These are phyloP conservation scores for Alopecurus myosuroides DNA, from an alignment of 176 grass and related monocot genomes.

Conservation along the genomic window DNA sequence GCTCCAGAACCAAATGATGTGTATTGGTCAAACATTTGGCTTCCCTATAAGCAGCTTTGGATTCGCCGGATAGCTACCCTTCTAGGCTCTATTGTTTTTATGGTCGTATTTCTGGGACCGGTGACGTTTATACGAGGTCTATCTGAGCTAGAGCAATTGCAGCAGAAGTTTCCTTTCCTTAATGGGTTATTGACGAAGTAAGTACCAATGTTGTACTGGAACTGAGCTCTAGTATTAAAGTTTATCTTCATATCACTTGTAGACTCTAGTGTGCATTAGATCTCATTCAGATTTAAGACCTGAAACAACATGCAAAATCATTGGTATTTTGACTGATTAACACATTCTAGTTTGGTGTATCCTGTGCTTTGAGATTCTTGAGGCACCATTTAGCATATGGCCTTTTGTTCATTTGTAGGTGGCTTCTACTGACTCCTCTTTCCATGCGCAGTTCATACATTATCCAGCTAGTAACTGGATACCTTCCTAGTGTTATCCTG, in stretches of 20 bases:
- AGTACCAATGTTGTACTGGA: slow-evolving; percentile 12
- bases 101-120: neutral
- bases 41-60: slow-evolving; percentile 79
- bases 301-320: neutral
- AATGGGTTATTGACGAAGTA: slow-evolving; percentile 70
- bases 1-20: slow-evolving; percentile 90
- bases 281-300: neutral
- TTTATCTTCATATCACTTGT: neutral
- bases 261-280: neutral
- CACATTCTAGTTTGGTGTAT: neutral
- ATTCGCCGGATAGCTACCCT: slow-evolving; percentile 47
- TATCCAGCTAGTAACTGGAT: slow-evolving; percentile 83
- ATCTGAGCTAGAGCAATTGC: slow-evolving; percentile 66
- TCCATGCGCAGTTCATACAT: slow-evolving; percentile 54
- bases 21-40: slow-evolving; percentile 98
- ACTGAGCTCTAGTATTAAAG: neutral
- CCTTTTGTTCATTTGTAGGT: neutral
- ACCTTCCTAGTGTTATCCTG: slow-evolving; percentile 88
- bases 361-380: neutral
- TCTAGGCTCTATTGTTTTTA: neutral
- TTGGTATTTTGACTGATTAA: neutral
- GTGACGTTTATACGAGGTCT: slow-evolving; percentile 2
- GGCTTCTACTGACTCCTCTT: neutral
- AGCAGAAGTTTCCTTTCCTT: slow-evolving; percentile 63
- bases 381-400: neutral